These are phyloP conservation scores for Chaetomium cochliodes DNA, from an alignment of 495 filamentous ascomycete genomes.

Conservation along the genomic window DNA sequence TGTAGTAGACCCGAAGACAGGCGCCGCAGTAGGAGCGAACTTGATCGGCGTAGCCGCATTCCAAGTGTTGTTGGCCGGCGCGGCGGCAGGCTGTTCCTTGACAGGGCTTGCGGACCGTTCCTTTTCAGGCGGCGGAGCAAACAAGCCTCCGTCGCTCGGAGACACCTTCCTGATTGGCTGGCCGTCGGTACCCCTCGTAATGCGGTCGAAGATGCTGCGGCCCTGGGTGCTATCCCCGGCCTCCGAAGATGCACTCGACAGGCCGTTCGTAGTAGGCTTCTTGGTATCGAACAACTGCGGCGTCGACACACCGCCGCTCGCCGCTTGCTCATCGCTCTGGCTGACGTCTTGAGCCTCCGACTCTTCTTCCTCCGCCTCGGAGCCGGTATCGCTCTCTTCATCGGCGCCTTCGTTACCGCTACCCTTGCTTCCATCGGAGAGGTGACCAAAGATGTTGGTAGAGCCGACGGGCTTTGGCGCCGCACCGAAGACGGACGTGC, in stretches of 20 bases:
- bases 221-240: constrained; percentile 40
- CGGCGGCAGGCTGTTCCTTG: constrained; percentile 38
- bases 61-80: constrained; percentile 51
- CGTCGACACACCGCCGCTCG: constrained; percentile 39
- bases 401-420: constrained; percentile 47
- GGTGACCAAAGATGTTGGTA: constrained; percentile 62
- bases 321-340: constrained; percentile 34
- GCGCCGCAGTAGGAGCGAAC: constrained; percentile 34
- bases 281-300: constrained; percentile 32
- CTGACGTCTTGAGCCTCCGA: constrained; percentile 41
- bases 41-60: constrained; percentile 41
- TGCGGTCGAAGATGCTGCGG: constrained; percentile 60
- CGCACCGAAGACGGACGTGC: constrained; percentile 34
- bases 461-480: constrained; percentile 25
- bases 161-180: constrained; percentile 45
- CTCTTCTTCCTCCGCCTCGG: constrained; percentile 45
- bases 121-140: constrained; percentile 33
- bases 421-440: constrained; percentile 54
- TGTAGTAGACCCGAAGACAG: constrained; percentile 36
- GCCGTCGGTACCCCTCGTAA: constrained; percentile 49
- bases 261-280: constrained; percentile 25
- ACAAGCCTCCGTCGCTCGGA: constrained; percentile 29
- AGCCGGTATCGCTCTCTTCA: constrained; percentile 49
- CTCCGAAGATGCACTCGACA: constrained; percentile 37
- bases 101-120: constrained; percentile 36